Conservation (phyloP, 176 grass and related monocot species). For the Luzula sylvatica region DNA sequence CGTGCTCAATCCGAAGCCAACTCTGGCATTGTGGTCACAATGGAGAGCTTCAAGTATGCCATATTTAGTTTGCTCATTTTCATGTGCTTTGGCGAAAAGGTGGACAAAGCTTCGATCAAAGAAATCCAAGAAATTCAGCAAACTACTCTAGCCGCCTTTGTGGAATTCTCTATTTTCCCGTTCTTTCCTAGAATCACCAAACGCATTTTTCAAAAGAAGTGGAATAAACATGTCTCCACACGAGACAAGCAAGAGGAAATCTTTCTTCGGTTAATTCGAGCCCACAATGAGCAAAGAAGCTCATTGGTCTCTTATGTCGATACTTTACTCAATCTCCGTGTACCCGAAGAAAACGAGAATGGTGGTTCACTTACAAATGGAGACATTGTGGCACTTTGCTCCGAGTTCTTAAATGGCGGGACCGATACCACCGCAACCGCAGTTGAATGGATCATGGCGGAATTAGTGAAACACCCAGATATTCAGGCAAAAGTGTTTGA, state of each 20-base stretch:
- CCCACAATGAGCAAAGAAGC: background rate
- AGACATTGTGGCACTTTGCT: conserved; percentile 38
- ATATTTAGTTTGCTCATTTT: conserved; percentile 48
- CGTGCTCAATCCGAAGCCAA: background rate
- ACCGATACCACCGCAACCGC: conserved; percentile 32
- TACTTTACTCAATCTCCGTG: conserved; percentile 19
- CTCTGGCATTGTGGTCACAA: conserved; percentile 7
- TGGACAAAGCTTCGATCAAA: conserved; percentile 6
- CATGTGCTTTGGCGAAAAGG: conserved; percentile 53
- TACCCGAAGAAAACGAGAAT: conserved; percentile 33
- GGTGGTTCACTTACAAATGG: conserved; percentile 10
- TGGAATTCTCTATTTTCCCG: conserved; percentile 32
- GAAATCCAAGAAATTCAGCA: conserved; percentile 34
- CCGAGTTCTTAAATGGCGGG: conserved; percentile 41
- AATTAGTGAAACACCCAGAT: conserved; percentile 30
- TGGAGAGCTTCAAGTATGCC: conserved; percentile 30
- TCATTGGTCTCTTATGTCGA: conserved; percentile 23
- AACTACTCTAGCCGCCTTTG: background rate
- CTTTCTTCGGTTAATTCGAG: conserved; percentile 27
- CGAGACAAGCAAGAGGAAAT: conserved; percentile 25
- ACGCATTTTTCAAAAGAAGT: conserved; percentile 30
- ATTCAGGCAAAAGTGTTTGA: conserved; percentile 36
- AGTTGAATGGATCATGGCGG: conserved; percentile 71
- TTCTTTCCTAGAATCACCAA: conserved; percentile 48
- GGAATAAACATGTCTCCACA: conserved; percentile 11